Conservation (phyloP, 139 green algal genomes). For the Trebouxia sp. region DNA sequence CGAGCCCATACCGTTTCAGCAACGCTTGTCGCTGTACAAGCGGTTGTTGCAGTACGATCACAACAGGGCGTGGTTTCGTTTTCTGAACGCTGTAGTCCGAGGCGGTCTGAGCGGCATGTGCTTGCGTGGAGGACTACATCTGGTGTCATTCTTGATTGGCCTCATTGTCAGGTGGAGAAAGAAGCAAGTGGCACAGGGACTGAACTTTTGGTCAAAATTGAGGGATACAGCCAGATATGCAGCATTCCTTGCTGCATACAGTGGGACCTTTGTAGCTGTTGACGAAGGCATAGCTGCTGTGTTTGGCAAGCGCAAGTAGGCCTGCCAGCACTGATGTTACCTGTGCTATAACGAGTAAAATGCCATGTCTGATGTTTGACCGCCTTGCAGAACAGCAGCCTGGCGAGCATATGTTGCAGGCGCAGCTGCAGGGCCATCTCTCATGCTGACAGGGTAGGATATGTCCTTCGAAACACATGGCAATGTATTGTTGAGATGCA, state of each 20-base stretch:
- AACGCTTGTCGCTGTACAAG: neutral
- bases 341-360: neutral
- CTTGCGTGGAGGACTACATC: conserved; percentile 50
- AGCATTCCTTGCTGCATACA: conserved; percentile 70
- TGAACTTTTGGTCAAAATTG: conserved; percentile 36
- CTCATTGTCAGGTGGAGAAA: conserved; percentile 21
- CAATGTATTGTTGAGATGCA: no score
- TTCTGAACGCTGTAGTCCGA: conserved; percentile 42
- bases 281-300: conserved; percentile 76
- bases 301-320: conserved; percentile 65
- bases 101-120: conserved; percentile 43
- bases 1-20: neutral
- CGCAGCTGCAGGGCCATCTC: conserved; percentile 73
- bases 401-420: conserved; percentile 81
- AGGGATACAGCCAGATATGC: conserved; percentile 69
- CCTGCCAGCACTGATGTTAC: neutral
- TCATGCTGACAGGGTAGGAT: conserved; percentile 72
- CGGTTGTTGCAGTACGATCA: conserved; percentile 22
- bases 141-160: conserved; percentile 39
- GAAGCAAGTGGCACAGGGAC: neutral
- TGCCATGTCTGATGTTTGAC: neutral
- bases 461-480: no score
- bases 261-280: conserved; percentile 62
- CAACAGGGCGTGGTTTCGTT: conserved; percentile 16
- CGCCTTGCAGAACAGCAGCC: conserved; percentile 51